These are phyloP conservation scores for Beauveria varroae DNA, from an alignment of 2,329 filamentous ascomycete species.

Conservation along the genomic window DNA sequence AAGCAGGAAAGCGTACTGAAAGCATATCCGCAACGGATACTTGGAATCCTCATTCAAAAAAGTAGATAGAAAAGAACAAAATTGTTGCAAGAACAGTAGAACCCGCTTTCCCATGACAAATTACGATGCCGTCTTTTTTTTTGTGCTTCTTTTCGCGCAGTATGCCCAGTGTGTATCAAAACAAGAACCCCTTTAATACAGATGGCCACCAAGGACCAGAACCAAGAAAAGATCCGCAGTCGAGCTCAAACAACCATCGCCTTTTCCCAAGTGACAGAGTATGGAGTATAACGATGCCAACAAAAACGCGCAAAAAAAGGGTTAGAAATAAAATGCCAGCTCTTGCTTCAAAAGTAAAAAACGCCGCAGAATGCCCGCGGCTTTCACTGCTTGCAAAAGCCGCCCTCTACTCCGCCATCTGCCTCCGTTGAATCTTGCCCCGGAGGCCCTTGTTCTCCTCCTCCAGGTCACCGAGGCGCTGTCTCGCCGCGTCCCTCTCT, in stretches of 20 bases:
- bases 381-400: not conserved
- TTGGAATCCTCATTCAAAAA: not conserved
- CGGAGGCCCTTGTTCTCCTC: constrained; percentile 65
- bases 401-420: constrained; percentile 10
- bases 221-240: no score
- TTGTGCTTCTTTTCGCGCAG: not conserved
- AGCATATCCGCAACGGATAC: not conserved
- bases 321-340: no score
- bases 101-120: not conserved
- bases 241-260: no score
- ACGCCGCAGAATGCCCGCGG: not conserved
- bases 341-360: not conserved
- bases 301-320: not conserved
- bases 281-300: no score
- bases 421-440: constrained; percentile 22
- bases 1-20: not conserved
- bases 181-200: not conserved
- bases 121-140: not conserved
- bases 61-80: not conserved
- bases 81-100: not conserved
- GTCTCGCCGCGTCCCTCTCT: constrained; percentile 75
- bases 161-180: not conserved
- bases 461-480: constrained; percentile 69
- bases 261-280: no score
- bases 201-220: not conserved